Conservation (phyloP, 768 basidiomycete species). For the Sarcodon sp. region DNA sequence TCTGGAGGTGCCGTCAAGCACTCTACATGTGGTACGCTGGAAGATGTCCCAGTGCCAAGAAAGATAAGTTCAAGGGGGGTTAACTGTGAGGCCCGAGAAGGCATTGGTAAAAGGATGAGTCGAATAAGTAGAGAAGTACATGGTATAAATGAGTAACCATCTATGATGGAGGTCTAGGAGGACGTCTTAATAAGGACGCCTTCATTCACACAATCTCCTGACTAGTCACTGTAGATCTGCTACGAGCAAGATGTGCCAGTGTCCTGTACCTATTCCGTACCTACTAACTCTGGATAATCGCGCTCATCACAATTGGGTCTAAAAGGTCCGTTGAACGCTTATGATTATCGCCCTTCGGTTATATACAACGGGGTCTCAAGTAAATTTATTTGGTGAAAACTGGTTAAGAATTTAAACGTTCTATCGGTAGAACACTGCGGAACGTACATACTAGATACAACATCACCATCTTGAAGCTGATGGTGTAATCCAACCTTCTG, state of each 20-base stretch:
- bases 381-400: conserved; percentile 22
- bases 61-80: conserved; percentile 53
- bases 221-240: too few relatives aligned
- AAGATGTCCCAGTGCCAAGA: conserved; percentile 75
- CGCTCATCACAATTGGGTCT: too few relatives aligned
- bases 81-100: not conserved
- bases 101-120: not conserved
- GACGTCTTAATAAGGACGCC: too few relatives aligned
- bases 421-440: conserved; percentile 3
- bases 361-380: not conserved
- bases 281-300: too few relatives aligned
- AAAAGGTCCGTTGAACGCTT: too few relatives aligned
- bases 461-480: conserved; percentile 78
- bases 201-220: too few relatives aligned
- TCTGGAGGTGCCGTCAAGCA: conserved; percentile 65
- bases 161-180: too few relatives aligned
- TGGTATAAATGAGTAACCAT: too few relatives aligned
- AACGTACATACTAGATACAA: conserved; percentile 65
- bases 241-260: too few relatives aligned
- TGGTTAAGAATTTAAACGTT: conserved; percentile 5
- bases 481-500: conserved; percentile 86
- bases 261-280: too few relatives aligned
- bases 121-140: too few relatives aligned
- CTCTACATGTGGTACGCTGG: conserved; percentile 50
- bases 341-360: not conserved